Evolutionary conservation across 805 yeast species (phyloP), one percentile per base, ranked within the genome.

Genomic region (Zygosaccharomyces pseudorouxii): DNA sequence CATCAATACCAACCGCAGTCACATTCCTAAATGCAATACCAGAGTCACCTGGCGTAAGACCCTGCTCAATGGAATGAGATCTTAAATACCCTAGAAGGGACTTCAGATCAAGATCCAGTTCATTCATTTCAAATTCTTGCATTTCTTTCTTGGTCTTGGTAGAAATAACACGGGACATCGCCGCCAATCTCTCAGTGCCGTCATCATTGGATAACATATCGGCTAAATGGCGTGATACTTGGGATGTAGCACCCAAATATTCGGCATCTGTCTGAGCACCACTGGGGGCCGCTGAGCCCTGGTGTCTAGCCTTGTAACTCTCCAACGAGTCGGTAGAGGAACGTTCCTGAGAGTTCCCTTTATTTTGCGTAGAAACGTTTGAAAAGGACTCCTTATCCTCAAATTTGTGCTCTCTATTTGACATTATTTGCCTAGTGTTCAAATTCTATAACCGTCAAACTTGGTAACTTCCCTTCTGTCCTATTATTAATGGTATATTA

Each of bases 111-210:
- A 77, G 77, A 56, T 76, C 74, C 33, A 75, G 65, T 41, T 75
- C 67, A 45, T 63, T 59, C 33, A 76, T 64, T 59, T 75, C 78
- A 48, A 77, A 71, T 28, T 60, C 56, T 37, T 72, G 73, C 61
- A 74, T 64, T 52, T 77, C 72, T 35, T 68, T 70, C 48, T 72
- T 72, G 19, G 79, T 74, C 59, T 73, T 73, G 11, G 78, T 73
- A 8, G 81, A 76, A 38, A 77, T 55, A 38, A 72, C 72, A 64
- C 79, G 72, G 3, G 80, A 76, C 51, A 77, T 64, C n/a, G 79
- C 68, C 54, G 72, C 78, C 47, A 77, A 63, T 55, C 70, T 71
- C 37, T 65, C 65, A 5, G 68, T 59, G 47, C 72, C 71, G 6
- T 65, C 65, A 5, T 69, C 69, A 48, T 64, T 62, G 10, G 70